Evolutionary conservation across 768 basidiomycete genomes (phyloP).

Genomic region (Tulasnella sp.): DNA sequence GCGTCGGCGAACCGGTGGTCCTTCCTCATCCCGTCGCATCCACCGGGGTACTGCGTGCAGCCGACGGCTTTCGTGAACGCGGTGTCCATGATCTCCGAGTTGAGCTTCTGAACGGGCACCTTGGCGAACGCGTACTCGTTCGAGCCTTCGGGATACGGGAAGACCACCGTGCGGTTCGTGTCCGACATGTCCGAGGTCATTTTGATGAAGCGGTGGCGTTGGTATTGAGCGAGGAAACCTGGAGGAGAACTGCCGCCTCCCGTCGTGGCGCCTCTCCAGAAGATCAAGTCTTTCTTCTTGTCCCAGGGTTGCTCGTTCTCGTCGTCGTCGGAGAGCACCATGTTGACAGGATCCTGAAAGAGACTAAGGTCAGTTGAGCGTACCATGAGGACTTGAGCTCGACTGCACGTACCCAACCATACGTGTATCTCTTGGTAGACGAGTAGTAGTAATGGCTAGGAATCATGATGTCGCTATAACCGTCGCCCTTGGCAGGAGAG

Average conservation of each 20-base stretch:
- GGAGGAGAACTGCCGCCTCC: constrained; percentile 84
- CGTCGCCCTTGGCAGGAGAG: constrained; percentile 76
- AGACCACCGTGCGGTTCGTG: constrained; percentile 50
- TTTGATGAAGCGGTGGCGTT: constrained; percentile 78
- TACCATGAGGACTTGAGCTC: not conserved
- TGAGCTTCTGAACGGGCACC: constrained; percentile 50
- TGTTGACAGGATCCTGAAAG: constrained; percentile 46
- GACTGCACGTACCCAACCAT: constrained; percentile 48
- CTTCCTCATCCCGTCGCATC: constrained; percentile 48
- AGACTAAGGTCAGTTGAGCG: not conserved
- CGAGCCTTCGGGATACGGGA: constrained; percentile 43
- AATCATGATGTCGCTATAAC: constrained; percentile 84
- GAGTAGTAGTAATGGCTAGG: constrained; percentile 96
- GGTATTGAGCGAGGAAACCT: constrained; percentile 72
- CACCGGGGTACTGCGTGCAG: constrained; percentile 56
- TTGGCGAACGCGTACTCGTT: constrained; percentile 31
- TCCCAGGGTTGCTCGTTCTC: constrained; percentile 84
- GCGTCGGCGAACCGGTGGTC: constrained; percentile 58
- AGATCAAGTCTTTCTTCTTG: constrained; percentile 72
- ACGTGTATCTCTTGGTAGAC: constrained; percentile 70
- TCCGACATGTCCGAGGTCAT: constrained; percentile 53
- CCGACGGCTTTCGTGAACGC: constrained; percentile 75
- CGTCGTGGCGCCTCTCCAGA: constrained; percentile 94
- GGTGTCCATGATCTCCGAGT: constrained; percentile 73
- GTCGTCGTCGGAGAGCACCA: constrained; percentile 64